Evolutionary conservation across 805 yeast genomes (phyloP).

Genomic region (Sugiyamaella chiloensis): DNA sequence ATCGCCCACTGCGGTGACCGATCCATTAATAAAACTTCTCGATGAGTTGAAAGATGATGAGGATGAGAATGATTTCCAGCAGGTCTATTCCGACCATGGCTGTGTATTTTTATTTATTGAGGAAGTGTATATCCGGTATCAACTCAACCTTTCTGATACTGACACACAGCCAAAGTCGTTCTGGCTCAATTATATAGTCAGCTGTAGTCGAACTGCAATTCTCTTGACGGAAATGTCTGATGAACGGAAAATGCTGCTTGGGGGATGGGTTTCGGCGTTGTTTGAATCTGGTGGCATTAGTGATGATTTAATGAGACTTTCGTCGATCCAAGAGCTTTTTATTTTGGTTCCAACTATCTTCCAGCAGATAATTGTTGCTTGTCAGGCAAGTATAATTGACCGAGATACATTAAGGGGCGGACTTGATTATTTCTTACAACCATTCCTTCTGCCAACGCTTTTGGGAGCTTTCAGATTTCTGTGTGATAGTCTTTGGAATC

Average conservation of each 20-base stretch:
- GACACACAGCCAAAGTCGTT: constrained; percentile 4
- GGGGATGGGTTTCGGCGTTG: constrained; percentile 76
- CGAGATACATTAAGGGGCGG: constrained; percentile 67
- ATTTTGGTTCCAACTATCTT: constrained; percentile 69
- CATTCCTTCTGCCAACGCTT: constrained; percentile 60
- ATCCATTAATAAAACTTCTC: constrained; percentile 48
- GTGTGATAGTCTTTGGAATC: constrained; percentile 40
- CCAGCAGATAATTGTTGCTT: constrained; percentile 65
- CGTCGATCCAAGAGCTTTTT: constrained; percentile 64
- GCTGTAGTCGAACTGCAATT: neutral
- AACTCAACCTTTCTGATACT: constrained; percentile 19
- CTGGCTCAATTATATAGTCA: constrained; percentile 8
- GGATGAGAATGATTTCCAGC: constrained; percentile 61
- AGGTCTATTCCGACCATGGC: constrained; percentile 66
- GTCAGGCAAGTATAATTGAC: constrained; percentile 53
- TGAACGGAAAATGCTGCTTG: constrained; percentile 36
- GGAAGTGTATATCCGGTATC: constrained; percentile 39
- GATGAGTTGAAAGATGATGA: constrained; percentile 48
- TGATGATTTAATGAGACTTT: constrained; percentile 70
- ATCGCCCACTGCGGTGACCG: constrained; percentile 43
- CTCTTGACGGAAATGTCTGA: constrained; percentile 20
- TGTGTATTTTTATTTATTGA: constrained; percentile 49
- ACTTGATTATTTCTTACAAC: constrained; percentile 80
- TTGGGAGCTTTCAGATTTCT: constrained; percentile 54
- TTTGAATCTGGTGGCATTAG: constrained; percentile 83